Percentiles rank a stretch among this genome's conserved stretches.
These are phyloP conservation scores for Acarospora socialis DNA, from an alignment of 2,329 filamentous ascomycete species.

Conservation along the genomic window DNA sequence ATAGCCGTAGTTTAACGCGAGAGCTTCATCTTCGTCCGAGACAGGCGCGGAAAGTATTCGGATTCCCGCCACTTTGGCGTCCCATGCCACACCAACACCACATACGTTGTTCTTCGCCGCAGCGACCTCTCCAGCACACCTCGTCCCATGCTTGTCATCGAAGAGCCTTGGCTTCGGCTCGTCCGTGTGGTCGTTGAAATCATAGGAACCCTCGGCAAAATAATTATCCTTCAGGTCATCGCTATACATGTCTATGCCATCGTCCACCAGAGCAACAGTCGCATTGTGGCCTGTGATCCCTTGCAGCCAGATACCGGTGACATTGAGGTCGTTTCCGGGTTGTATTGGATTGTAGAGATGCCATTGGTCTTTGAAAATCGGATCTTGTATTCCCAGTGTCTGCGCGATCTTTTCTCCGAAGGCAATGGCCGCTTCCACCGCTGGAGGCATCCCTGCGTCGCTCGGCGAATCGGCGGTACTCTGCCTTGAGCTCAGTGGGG, in stretches of 20 bases:
- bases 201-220: constrained; percentile 81
- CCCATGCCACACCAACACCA: constrained; percentile 89
- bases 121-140: constrained; percentile 87
- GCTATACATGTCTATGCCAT: constrained; percentile 92
- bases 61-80: constrained; percentile 78
- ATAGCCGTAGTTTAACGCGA: constrained; percentile 82
- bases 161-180: constrained; percentile 69
- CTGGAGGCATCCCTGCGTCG: constrained; percentile 15
- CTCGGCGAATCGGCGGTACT: constrained; percentile 10
- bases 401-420: constrained; percentile 47
- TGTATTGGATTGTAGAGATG: constrained; percentile 77
- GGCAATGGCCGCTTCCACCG: constrained; percentile 35
- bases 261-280: constrained; percentile 88
- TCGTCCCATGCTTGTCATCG: constrained; percentile 82
- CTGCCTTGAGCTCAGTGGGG: constrained; percentile 24
- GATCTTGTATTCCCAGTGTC: constrained; percentile 64
- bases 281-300: constrained; percentile 81
- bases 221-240: constrained; percentile 87
- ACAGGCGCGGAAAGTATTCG: constrained; percentile 87
- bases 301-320: constrained; percentile 83
- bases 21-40: constrained; percentile 80
- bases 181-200: constrained; percentile 76
- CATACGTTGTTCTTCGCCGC: constrained; percentile 88
- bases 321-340: constrained; percentile 81
- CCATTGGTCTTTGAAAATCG: constrained; percentile 91